Evolutionary conservation across 2,329 filamentous ascomycete species (phyloP).

Genomic region (Cercospora zeae-maydis): DNA sequence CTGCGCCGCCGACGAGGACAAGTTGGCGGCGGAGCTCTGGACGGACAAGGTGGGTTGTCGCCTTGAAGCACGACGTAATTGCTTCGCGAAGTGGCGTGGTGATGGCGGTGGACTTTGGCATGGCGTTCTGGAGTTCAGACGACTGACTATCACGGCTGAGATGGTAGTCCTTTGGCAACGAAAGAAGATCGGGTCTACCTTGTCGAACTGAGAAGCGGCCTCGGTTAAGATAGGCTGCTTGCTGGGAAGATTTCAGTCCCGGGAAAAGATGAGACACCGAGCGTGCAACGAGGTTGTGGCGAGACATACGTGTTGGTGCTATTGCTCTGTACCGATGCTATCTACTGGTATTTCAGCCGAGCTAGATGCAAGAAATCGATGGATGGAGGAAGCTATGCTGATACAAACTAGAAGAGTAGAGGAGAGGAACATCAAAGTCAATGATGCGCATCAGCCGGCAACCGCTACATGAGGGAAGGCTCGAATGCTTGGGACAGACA

Average conservation of each 20-base stretch:
- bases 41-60: conserved; percentile 15
- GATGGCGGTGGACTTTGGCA: not conserved
- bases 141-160: not conserved
- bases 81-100: conserved; percentile 7
- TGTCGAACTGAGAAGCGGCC: not conserved
- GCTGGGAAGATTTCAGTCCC: not conserved
- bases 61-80: conserved; percentile 10
- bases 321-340: not conserved
- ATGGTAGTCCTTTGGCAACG: not conserved
- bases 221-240: not conserved
- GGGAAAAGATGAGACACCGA: not conserved
- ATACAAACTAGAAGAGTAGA: no score
- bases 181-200: not conserved
- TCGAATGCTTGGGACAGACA: not conserved
- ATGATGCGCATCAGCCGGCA: not conserved
- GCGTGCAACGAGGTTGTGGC: not conserved
- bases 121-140: not conserved
- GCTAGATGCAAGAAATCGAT: not conserved
- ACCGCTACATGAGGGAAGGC: not conserved
- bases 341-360: not conserved
- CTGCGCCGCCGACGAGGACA: conserved; percentile 18
- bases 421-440: no score
- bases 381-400: no score
- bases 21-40: conserved; percentile 15
- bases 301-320: not conserved